Evolutionary conservation across 345 rosid species (phyloP).

Genomic region (Schrenkiella parvula): DNA sequence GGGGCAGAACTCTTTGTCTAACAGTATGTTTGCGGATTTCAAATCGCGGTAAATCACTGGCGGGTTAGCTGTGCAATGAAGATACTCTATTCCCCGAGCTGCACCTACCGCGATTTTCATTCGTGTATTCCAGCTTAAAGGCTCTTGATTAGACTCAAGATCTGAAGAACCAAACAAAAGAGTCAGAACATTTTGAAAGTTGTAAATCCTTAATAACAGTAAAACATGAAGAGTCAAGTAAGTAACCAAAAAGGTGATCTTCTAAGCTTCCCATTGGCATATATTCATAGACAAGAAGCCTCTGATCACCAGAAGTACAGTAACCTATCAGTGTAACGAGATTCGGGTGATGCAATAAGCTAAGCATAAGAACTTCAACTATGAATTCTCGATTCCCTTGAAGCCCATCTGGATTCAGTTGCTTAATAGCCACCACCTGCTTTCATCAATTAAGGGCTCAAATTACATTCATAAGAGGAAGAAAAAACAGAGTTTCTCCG

Average conservation of each 20-base stretch:
- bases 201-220: not conserved
- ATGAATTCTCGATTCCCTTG: conserved; percentile 93
- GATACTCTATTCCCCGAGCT: conserved; percentile 84
- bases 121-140: conserved; percentile 71
- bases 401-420: conserved; percentile 79
- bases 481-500: not conserved
- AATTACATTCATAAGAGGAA: conserved; percentile 7
- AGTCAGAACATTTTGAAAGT: not conserved
- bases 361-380: conserved; percentile 95
- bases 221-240: conserved; percentile 4
- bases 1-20: conserved; percentile 70
- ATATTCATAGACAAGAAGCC: conserved; percentile 90
- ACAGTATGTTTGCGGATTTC: conserved; percentile 85
- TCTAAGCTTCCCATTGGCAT: conserved; percentile 96
- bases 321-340: conserved; percentile 88
- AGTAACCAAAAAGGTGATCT: conserved; percentile 86
- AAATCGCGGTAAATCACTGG: conserved; percentile 94
- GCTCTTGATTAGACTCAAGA: conserved; percentile 46
- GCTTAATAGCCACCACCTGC: conserved; percentile 92
- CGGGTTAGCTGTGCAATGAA: conserved; percentile 86
- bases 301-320: conserved; percentile 93
- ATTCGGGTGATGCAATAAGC: conserved; percentile 80
- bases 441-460: conserved; percentile 7
- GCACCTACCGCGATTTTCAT: conserved; percentile 91
- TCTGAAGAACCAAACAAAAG: conserved; percentile 37